Base-by-base conservation (phyloP, 2,329 filamentous ascomycete species). In the Dichotomopilus funicola region DNA sequence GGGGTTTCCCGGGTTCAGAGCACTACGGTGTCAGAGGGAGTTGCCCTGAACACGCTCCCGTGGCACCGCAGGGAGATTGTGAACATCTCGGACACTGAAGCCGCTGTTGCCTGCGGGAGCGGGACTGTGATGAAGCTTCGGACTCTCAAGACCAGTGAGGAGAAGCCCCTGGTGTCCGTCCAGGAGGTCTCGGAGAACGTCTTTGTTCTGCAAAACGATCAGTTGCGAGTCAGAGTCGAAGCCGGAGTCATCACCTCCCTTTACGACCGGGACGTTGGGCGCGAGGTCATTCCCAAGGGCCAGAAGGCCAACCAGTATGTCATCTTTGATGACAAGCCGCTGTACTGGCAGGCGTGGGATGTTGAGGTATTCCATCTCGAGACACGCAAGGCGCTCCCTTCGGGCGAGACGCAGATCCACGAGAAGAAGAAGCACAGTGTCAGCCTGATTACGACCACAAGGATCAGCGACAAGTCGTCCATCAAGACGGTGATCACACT, bases 331-430 rank as follows among this genome's bases (percentile, higher is more conserved):
- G 94, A 99, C 73, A 96, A 97, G 73, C 91, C 91, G 27, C 80
- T 96, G 31, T 96, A 95, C 75, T 97, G 91, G 91, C 89, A 96
- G 72, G 91, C 91, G 2, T 96, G 92, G 91, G 92, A 99, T 70
- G 92, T 97, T 5, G 94, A 99, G 71, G 91, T 97, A 34, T 99
- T 87, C 74, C 94, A 99, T 66, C 81, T 97, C 33, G 85, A 95
- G 54, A 94, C 91, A 1, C 85, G 91, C 55, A 82, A 88, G 68
- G 88, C 92, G 68, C 78, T 99, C 11, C 68, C 79, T 5, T 81
- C 85, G 13, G 79, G 81, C 59, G 78, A 83, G 62, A 90, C 89
- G 10, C 79, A 77, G 59, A 86, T 97, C 55, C 75, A 82, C 40
- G 89, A 94, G 65, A 74, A 80, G 54, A 85, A 86, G 57, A 76